Base-by-base conservation (phyloP, 2,329 filamentous ascomycete species). In the Phyllosticta ampelicida region DNA sequence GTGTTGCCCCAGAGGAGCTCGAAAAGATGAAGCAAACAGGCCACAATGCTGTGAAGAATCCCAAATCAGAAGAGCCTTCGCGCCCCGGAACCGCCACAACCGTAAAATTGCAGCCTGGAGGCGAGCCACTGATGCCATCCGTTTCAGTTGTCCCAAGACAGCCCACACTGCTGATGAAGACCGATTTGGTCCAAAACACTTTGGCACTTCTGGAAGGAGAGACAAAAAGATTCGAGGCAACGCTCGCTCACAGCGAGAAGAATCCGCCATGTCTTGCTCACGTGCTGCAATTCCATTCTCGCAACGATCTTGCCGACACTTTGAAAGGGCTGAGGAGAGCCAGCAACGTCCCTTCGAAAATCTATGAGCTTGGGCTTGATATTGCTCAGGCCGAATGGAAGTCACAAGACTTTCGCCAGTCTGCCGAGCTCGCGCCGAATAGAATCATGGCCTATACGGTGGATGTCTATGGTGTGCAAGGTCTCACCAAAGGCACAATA, bases 161-260 rank as follows among this genome's bases (percentile, higher is more conserved):
- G 68, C 94, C 94, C 5, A 74, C 89, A 3, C 75, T 97, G 3
- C 75, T 85, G 2, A 80, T 96, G 19, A 85, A 85, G 8, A 87
- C 86, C 3, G 89, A 86, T 11, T 78, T 96, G 1, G 83, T 87
- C 0, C 91, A 96, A 66, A 89, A 87, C 20, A 88, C 90, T 9
- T 76, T 96, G 36, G 96, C 96, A 90, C 80, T 99, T 10, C 78
- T 99, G 5, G 92, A 97, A 73, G 94, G 94, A 50, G 92, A 99
- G 71, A 82, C 81, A 20, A 86, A 85, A 64, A 77, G 77, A 0
- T 95, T 97, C 67, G 86, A 82, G 0, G 80, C 96, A 16, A 91
- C 87, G 0, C 75, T 97, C 13, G 82, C 87, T 63, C 99, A 99
- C 63, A 53, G 51, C 10, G 53, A 52, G 21, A 77, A 83, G 9